Evolutionary conservation across 2,329 filamentous ascomycete species (phyloP).

Genomic region (Fusarium sulawesiense): DNA sequence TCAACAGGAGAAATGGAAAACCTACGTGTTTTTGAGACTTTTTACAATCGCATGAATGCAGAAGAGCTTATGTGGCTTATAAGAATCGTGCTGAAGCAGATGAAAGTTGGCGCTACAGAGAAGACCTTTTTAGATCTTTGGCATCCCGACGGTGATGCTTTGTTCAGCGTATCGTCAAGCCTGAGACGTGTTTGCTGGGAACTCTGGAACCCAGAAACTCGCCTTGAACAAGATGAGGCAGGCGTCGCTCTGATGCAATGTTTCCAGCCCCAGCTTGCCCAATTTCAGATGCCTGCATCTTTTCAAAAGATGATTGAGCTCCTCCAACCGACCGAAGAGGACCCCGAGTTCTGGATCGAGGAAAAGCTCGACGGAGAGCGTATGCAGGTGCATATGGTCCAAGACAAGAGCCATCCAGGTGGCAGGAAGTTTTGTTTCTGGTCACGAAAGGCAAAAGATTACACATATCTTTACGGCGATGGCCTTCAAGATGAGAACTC

Average conservation of each 20-base stretch:
- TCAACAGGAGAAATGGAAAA: constrained; percentile 87
- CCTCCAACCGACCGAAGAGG: constrained; percentile 72
- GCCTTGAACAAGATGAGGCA: constrained; percentile 79
- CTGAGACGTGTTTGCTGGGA: constrained; percentile 95
- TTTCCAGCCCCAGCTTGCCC: constrained; percentile 94
- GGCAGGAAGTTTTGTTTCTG: constrained; percentile 85
- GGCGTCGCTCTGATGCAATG: constrained; percentile 89
- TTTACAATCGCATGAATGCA: constrained; percentile 92
- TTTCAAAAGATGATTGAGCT: constrained; percentile 83
- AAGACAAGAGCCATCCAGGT: constrained; percentile 74
- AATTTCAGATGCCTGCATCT: constrained; percentile 83
- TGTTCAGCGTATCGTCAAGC: constrained; percentile 93
- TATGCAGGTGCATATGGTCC: constrained; percentile 93
- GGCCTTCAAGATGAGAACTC: constrained; percentile 79
- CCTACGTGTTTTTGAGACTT: constrained; percentile 80
- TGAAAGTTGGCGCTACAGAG: constrained; percentile 82
- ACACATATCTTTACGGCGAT: constrained; percentile 91
- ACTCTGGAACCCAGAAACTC: constrained; percentile 76
- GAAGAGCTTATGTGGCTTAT: constrained; percentile 96
- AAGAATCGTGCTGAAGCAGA: constrained; percentile 86
- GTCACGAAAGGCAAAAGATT: constrained; percentile 96
- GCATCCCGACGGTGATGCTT: constrained; percentile 80
- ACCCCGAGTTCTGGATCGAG: constrained; percentile 92
- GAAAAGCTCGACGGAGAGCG: constrained; percentile 97
- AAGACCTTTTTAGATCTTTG: constrained; percentile 86